A percentile compares a stretch with the other conserved stretches of the same genome.
phyloP scores from a whole-genome alignment of 495 filamentous ascomycete genomes.

The Recurvomyces mirabilis region DNA sequence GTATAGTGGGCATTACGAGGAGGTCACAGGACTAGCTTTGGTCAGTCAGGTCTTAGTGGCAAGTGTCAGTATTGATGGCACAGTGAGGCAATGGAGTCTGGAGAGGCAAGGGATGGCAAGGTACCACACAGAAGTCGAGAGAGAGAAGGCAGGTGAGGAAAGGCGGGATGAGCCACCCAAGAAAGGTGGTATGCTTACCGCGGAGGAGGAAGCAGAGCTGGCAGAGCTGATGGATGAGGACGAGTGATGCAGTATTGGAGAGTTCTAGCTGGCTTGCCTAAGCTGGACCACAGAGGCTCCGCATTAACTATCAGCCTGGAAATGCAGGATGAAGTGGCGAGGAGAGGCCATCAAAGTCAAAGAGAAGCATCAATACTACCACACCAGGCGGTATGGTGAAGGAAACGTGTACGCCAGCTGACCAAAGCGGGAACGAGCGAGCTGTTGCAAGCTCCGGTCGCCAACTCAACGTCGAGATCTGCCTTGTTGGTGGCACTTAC shows the following conservation, averaged over 20 bases:
- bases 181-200: constrained; percentile 48
- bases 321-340: no score
- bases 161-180: constrained; percentile 31
- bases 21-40: constrained; percentile 69
- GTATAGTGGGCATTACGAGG: constrained; percentile 82
- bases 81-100: constrained; percentile 71
- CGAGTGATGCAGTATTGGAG: constrained; percentile 30
- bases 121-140: constrained; percentile 35
- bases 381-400: no score
- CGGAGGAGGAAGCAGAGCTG: constrained; percentile 76
- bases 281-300: background rate
- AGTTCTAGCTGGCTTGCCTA: background rate
- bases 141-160: constrained; percentile 36
- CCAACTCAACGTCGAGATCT: no score
- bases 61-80: constrained; percentile 81
- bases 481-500: no score
- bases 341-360: no score
- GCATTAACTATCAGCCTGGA: background rate
- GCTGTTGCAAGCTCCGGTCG: no score
- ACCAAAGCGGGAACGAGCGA: no score
- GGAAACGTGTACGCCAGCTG: no score
- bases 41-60: constrained; percentile 48
- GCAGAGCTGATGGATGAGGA: constrained; percentile 79
- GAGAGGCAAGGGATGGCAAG: constrained; percentile 50
- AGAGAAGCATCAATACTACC: no score